Conservation (phyloP, 2,329 filamentous ascomycete species). For the Ceratocystis albifundus region DNA sequence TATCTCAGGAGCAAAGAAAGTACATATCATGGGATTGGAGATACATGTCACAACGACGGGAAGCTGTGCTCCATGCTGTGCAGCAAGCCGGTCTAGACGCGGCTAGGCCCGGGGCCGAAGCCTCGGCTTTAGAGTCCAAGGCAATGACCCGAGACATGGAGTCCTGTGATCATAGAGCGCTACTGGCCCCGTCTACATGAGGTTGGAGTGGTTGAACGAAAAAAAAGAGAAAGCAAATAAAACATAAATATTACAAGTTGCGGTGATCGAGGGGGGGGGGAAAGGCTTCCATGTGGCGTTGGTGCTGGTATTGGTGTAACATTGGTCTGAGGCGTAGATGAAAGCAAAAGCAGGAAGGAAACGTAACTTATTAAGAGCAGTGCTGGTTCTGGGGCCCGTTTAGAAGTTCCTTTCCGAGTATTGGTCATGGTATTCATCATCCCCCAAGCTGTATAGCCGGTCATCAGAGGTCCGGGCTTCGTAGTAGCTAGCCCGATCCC, state of each 20-base stretch:
- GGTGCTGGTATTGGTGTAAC: neutral
- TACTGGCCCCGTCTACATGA: neutral
- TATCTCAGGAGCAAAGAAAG: neutral
- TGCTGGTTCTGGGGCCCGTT: neutral
- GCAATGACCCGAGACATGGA: neutral
- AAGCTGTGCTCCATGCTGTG: neutral
- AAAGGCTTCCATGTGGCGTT: neutral
- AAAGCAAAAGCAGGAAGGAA: neutral
- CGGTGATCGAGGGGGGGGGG: neutral
- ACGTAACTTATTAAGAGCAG: neutral
- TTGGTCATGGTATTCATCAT: constrained; percentile 17
- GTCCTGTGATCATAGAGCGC: neutral
- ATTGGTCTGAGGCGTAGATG: neutral
- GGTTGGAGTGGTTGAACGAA: neutral
- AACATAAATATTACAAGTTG: neutral
- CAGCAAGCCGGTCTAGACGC: neutral
- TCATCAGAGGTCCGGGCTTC: constrained; percentile 20
- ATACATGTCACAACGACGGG: neutral
- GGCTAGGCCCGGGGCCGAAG: neutral
- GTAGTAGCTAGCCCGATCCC: constrained; percentile 17
- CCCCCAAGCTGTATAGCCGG: constrained; percentile 11
- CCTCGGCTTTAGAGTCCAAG: neutral
- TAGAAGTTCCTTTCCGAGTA: constrained; percentile 19
- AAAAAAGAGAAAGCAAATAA: no score
- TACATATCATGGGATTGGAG: neutral